These are phyloP conservation scores for Lasiodiplodia gonubiensis DNA, from an alignment of 2,329 filamentous ascomycete species.

Conservation along the genomic window DNA sequence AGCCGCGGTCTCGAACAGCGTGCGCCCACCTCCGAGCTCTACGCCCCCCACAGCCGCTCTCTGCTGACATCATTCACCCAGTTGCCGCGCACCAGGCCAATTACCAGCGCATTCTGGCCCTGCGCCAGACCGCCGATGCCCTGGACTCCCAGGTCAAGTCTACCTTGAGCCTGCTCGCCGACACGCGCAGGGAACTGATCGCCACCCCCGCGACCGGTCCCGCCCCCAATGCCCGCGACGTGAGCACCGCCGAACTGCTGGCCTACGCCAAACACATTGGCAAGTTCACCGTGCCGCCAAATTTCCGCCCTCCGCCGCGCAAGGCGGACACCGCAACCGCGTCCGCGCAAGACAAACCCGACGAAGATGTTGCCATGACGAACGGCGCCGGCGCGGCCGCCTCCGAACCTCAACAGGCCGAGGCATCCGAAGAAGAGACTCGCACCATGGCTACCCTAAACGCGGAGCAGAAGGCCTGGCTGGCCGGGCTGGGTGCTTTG, in stretches of 20 bases:
- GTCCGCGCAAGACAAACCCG: slow-evolving; percentile 21
- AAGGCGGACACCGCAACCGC: slow-evolving; percentile 35
- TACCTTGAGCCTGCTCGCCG: slow-evolving; percentile 71
- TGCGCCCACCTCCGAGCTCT: slow-evolving; percentile 43
- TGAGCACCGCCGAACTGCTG: slow-evolving; percentile 76
- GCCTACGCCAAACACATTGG: slow-evolving; percentile 80
- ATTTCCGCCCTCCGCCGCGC: slow-evolving; percentile 44
- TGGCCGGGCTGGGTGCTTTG: slow-evolving; percentile 61
- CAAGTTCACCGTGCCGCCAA: slow-evolving; percentile 76
- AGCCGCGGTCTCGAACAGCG: slow-evolving; percentile 69
- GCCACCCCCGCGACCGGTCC: slow-evolving; percentile 48
- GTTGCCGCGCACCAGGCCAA: slow-evolving; percentile 79
- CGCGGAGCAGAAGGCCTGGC: slow-evolving; percentile 44
- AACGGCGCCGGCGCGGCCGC: slow-evolving; percentile 39
- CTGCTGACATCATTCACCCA: slow-evolving; percentile 41
- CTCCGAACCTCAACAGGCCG: slow-evolving; percentile 31
- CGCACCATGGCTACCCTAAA: slow-evolving; percentile 36
- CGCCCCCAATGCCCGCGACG: slow-evolving; percentile 50
- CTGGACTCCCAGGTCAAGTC: slow-evolving; percentile 76
- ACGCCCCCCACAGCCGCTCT: neutral
- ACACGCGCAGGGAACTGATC: slow-evolving; percentile 74
- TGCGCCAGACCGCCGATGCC: slow-evolving; percentile 68
- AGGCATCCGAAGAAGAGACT: slow-evolving; percentile 37
- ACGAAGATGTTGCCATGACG: slow-evolving; percentile 36
- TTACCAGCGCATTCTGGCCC: slow-evolving; percentile 68